Evolutionary conservation across 2,329 filamentous ascomycete species (phyloP), one percentile per base, ranked within the genome.

Genomic region (Colletotrichum sp.): DNA sequence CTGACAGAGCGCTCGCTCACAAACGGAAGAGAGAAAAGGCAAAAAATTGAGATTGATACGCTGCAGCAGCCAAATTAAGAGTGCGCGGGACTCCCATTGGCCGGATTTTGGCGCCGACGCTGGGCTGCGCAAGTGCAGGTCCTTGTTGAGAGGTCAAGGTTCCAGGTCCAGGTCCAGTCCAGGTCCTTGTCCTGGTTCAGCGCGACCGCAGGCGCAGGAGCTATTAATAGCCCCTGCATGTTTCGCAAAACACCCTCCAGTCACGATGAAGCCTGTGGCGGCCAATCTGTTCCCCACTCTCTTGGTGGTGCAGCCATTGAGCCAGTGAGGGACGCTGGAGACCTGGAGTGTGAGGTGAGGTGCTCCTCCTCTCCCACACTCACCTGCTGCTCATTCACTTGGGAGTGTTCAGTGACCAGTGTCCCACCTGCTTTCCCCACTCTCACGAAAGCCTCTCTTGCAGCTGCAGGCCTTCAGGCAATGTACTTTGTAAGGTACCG

Each of bases 221-320:
- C 75, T 76, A 76, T 76, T 76, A 76, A 76, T 76, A 76, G 71
- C 30, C 75, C 71, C 75, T 30, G 66, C 66, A 63, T 64, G 71
- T 75, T 76, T 76, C 71, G 66, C 66, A 76, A 70, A 75, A 63
- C 72, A 75, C 44, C 49, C 34, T 75, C 75, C 65, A 76, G 71
- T 76, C 75, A 75, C 71, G 70, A 76, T 36, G 73, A 68, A 65
- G 71, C 63, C 69, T 70, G 68, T 70, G 57, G 68, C 68, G 36
- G 68, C 57, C 39, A 62, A 62, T n/a, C 10, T 55, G 57, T 26
- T 24, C 68, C n/a, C 68, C 55, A 63, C 68, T 24, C 34, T 13
- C 7, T 13, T 52, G 44, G 44, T 52, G 44, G 44, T 52, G 44
- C 44, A 52, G 44, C 44, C 44, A 52, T 52, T 21, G 44, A 52